Percentiles rank a stretch among this genome's conserved stretches.
Conservation (phyloP, 2,329 filamentous ascomycete species). For the Beauveria sp. region DNA sequence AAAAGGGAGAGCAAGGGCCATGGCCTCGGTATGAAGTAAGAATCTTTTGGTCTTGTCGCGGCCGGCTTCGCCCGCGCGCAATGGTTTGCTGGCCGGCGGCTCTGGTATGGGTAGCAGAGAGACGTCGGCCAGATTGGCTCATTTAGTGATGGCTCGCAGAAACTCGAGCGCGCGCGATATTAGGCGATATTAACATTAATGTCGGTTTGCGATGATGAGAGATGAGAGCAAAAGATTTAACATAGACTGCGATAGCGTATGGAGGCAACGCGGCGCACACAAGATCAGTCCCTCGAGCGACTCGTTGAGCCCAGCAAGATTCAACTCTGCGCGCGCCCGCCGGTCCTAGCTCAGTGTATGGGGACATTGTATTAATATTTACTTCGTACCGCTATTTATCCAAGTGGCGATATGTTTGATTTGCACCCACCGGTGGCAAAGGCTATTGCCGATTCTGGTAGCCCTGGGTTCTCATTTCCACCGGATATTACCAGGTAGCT, state of each 20-base stretch:
- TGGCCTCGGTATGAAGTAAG: neutral
- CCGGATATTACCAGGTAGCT: neutral
- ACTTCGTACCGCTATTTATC: neutral
- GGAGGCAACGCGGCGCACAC: neutral
- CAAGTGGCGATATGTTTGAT: neutral
- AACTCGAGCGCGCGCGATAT: neutral
- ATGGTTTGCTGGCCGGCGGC: neutral
- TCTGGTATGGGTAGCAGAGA: neutral
- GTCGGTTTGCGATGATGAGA: neutral
- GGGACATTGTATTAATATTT: neutral
- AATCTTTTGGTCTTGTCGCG: neutral
- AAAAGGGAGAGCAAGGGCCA: neutral
- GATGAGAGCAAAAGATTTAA: too few species aligned
- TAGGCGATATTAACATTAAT: neutral
- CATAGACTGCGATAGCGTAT: neutral
- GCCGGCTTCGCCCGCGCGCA: neutral
- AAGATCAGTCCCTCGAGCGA: neutral
- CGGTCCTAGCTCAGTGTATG: neutral
- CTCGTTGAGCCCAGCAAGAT: neutral
- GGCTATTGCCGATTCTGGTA: neutral
- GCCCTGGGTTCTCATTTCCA: slow-evolving; percentile 3
- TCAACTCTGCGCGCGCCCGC: neutral
- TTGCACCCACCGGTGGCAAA: neutral
- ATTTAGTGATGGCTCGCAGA: neutral
- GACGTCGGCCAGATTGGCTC: neutral